Evolutionary conservation across 78 protist species (phyloP).

Genomic region (Planoprotostelium fungivorum): DNA sequence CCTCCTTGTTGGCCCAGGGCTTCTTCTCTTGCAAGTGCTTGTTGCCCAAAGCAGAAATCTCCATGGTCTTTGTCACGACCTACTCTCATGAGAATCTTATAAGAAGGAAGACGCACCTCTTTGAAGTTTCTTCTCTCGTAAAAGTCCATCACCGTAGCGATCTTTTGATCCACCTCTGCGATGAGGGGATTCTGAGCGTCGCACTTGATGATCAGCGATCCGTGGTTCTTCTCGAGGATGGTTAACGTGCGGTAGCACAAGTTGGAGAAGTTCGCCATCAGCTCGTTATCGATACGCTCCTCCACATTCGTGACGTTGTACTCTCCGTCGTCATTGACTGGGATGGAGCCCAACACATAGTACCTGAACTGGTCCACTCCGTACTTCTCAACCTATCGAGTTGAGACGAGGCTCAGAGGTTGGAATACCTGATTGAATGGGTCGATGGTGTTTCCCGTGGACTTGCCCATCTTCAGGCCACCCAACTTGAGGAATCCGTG

Average conservation of each 20-base stretch:
- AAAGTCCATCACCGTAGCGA: not conserved
- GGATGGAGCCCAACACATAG: constrained; percentile 12
- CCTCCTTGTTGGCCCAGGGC: not conserved
- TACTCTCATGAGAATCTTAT: not conserved
- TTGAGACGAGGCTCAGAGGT: not conserved
- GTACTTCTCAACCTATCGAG: constrained; percentile 10
- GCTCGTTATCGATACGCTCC: not conserved
- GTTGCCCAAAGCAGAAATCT: not conserved
- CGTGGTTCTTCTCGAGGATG: not conserved
- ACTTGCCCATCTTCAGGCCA: constrained; percentile 78
- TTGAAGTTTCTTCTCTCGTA: not conserved
- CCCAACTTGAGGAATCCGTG: constrained; percentile 87
- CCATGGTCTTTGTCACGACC: not conserved
- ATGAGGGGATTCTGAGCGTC: not conserved
- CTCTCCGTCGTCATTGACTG: not conserved
- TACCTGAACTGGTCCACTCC: constrained; percentile 68
- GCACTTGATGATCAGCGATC: not conserved
- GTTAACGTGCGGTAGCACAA: not conserved
- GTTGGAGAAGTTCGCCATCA: not conserved
- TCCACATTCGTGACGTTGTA: not conserved
- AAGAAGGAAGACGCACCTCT: not conserved
- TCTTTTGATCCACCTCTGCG: not conserved
- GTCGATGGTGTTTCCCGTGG: constrained; percentile 71
- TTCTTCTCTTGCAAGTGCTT: not conserved
- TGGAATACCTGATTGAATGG: constrained; percentile 24